Percentiles rank a stretch among this genome's conserved stretches.
Evolutionary conservation across 352 stramenopile species (phyloP).

Genomic region (Phytophthora brassicae): DNA sequence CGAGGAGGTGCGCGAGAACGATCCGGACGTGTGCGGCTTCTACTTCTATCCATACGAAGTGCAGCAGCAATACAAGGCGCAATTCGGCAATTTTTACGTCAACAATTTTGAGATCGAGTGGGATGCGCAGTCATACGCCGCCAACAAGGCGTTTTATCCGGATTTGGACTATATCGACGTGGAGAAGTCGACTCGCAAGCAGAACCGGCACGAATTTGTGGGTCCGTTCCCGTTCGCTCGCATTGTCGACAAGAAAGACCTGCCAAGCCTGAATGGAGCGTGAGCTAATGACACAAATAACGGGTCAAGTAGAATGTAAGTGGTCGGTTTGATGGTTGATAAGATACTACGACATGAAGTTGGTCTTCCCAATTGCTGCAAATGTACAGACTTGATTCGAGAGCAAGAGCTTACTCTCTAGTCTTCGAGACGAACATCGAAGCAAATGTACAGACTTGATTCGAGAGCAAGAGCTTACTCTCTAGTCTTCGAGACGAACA

Average conservation of each 20-base stretch:
- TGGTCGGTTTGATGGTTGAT: neutral
- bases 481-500: slow-evolving; percentile 13
- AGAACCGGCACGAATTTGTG: slow-evolving; percentile 67
- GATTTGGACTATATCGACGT: slow-evolving; percentile 65
- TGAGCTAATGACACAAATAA: neutral
- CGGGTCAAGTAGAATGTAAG: neutral
- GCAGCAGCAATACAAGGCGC: slow-evolving; percentile 50
- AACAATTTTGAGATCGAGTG: slow-evolving; percentile 75
- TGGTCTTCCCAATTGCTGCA: neutral
- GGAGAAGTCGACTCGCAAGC: slow-evolving; percentile 56
- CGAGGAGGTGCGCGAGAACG: slow-evolving; percentile 54
- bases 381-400: too few relatives aligned
- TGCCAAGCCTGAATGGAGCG: slow-evolving; percentile 8
- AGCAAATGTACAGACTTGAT: too few relatives aligned
- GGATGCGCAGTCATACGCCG: slow-evolving; percentile 63
- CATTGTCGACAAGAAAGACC: slow-evolving; percentile 48
- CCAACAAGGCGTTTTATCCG: slow-evolving; percentile 51
- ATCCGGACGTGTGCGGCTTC: slow-evolving; percentile 68
- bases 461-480: too few relatives aligned
- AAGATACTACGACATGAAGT: neutral
- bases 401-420: too few relatives aligned
- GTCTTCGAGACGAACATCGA: slow-evolving; percentile 19
- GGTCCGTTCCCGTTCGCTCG: slow-evolving; percentile 70
- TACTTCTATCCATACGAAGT: slow-evolving; percentile 81
- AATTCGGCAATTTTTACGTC: slow-evolving; percentile 70